Conservation (phyloP, 129 eudicot genomes). For the Centella asiatica region DNA sequence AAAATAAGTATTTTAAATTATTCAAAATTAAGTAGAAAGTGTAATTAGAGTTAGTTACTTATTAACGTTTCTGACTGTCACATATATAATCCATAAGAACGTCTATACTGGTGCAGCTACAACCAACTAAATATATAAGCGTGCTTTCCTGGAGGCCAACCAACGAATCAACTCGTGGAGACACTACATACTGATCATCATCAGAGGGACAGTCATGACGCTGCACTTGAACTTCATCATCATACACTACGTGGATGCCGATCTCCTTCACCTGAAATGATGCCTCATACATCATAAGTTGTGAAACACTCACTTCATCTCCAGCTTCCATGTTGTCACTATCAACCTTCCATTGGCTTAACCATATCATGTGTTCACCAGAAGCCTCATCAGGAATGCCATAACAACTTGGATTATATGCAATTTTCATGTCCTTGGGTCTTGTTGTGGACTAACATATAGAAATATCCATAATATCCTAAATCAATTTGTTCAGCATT, state of each 20-base stretch:
- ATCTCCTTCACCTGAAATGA: not conserved
- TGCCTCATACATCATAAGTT: too few relatives aligned
- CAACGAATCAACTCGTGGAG: too few relatives aligned
- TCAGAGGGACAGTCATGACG: too few relatives aligned
- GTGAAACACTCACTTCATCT: not conserved
- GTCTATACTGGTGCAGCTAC: too few relatives aligned
- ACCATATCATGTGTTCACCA: constrained; percentile 7
- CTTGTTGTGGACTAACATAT: not conserved
- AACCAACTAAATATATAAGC: too few relatives aligned
- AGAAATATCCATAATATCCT: not conserved
- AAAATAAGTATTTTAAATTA: too few relatives aligned
- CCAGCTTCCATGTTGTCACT: not conserved
- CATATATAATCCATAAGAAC: too few relatives aligned
- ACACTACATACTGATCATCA: too few relatives aligned
- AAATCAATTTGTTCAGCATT: rapidly evolving
- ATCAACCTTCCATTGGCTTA: constrained; percentile 1
- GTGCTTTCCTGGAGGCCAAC: too few relatives aligned
- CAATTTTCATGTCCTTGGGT: not conserved
- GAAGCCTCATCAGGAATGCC: constrained; percentile 7
- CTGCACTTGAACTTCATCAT: not conserved
- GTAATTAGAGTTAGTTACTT: too few relatives aligned
- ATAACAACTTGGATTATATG: not conserved
- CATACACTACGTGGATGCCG: not conserved
- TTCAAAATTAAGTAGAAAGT: too few relatives aligned
- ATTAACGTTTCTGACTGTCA: too few relatives aligned